Base-by-base conservation (phyloP, 2,329 filamentous ascomycete species). In the Microsporum audouinii region DNA sequence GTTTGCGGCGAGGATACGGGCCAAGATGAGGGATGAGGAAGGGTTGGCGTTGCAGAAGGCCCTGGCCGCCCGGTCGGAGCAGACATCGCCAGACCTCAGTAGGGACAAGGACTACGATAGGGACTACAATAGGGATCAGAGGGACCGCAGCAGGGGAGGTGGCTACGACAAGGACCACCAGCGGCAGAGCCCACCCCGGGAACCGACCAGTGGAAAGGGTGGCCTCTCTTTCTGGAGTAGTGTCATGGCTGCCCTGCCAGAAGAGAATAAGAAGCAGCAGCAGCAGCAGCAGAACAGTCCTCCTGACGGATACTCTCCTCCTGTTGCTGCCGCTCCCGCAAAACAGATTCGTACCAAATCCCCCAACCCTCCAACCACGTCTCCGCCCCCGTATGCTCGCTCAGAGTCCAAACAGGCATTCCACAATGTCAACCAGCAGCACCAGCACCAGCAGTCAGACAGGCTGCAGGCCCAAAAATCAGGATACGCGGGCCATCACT, bases 1-100 rank as follows among this genome's bases (percentile, higher is more conserved):
- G 0, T 78, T 79, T 63, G 75, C 78, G 1, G 73, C 76, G 59
- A 71, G 72, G 5, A 68, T 80, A 6, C 79, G 78, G 60, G 78
- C 78, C 33, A 77, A 74, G 66, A 82, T 82, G 80, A 73, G 78
- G 61, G 73, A 74, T 6, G 80, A 82, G 62, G 80, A 82, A 70
- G 80, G 77, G 4, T 71, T 71, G 60, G 78, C 78, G 7, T 68
- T 82, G 59, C 79, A 81, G 39, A 60, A 64, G 31, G 56, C 31
- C 12, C 45, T 17, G 49, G 49, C 8, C 4, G 47, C 27, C 17
- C 17, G 17, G 12, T 27, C 27, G 8, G 31, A 53, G 49, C 12
- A 31, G 49, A 31, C 17, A 23, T 23, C 17, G 17, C 17, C 17
- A 23, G 43, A 47, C 39, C 7, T 5, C 14, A n/a, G 12, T 8